Evolutionary conservation across 2,329 filamentous ascomycete species (phyloP).

Genomic region (Calonectria pseudoturangicola): DNA sequence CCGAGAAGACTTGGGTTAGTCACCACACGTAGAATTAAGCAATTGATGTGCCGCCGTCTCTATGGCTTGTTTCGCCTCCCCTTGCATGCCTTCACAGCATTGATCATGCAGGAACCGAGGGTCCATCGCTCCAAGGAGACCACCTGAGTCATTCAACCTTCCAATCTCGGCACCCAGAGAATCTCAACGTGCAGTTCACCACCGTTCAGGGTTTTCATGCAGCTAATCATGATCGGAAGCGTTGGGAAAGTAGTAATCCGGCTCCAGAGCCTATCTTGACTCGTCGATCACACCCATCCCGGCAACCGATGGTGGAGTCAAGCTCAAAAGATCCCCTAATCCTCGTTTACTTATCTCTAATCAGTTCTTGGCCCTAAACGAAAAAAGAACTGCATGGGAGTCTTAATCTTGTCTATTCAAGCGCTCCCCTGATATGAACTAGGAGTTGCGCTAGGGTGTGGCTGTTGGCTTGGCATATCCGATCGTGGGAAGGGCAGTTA

Average conservation of each 20-base stretch:
- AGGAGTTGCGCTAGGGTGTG: slow-evolving; percentile 3
- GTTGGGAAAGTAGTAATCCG: slow-evolving; percentile 27
- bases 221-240: slow-evolving; percentile 35
- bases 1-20: slow-evolving; percentile 25
- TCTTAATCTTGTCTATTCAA: not conserved
- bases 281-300: slow-evolving; percentile 40
- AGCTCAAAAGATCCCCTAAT: slow-evolving; percentile 36
- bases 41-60: slow-evolving; percentile 28
- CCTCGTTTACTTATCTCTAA: slow-evolving; percentile 34
- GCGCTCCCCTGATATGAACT: not conserved
- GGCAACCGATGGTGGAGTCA: slow-evolving; percentile 35
- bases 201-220: slow-evolving; percentile 34
- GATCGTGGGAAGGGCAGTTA: slow-evolving; percentile 25
- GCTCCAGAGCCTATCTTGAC: slow-evolving; percentile 38
- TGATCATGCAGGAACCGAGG: slow-evolving; percentile 40
- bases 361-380: slow-evolving; percentile 14
- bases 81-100: slow-evolving; percentile 19
- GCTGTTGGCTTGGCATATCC: slow-evolving; percentile 19
- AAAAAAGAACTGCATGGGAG: slow-evolving; percentile 12
- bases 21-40: slow-evolving; percentile 27
- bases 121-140: slow-evolving; percentile 23
- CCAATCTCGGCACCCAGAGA: slow-evolving; percentile 29
- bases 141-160: slow-evolving; percentile 30
- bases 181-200: slow-evolving; percentile 32
- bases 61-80: slow-evolving; percentile 2